Conservation (phyloP, 2,329 filamentous ascomycete genomes). For the Stemphylium lycopersici region DNA sequence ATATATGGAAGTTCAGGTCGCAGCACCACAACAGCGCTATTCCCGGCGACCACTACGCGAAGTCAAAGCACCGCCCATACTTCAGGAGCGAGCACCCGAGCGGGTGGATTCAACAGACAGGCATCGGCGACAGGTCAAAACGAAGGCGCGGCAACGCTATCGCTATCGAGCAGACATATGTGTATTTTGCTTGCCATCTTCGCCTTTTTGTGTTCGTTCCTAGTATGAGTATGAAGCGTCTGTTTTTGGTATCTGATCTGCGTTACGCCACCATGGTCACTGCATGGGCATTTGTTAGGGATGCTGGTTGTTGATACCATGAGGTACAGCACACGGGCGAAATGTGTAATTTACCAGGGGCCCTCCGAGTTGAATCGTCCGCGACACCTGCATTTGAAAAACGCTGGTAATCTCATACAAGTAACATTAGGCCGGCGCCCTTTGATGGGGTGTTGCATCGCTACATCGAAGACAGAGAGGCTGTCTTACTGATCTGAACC, state of each 20-base stretch:
- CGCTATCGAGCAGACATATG: neutral
- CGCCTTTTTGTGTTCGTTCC: neutral
- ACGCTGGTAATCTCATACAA: no score
- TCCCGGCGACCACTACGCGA: constrained; percentile 47
- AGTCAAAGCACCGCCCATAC: constrained; percentile 10
- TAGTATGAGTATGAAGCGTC: neutral
- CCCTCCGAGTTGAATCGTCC: no score
- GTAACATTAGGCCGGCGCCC: no score
- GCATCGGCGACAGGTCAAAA: constrained; percentile 15
- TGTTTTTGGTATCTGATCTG: neutral
- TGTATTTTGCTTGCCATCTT: neutral
- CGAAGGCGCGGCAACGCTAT: constrained; percentile 3
- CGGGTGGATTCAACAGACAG: constrained; percentile 16
- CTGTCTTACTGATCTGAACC: neutral
- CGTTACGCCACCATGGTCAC: constrained; percentile 2
- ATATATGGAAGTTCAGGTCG: constrained; percentile 44
- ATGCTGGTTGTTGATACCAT: no score
- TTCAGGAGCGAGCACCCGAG: constrained; percentile 22
- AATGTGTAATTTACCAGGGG: no score
- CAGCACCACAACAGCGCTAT: constrained; percentile 44
- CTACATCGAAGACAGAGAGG: neutral
- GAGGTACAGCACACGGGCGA: no score
- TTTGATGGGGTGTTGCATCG: neutral
- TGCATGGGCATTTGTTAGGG: neutral
- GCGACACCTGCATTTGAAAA: no score